Percentiles rank a stretch among this genome's conserved stretches.
phyloP scores from a whole-genome alignment of 2,329 filamentous ascomycete species.

The Pyricularia pennisetigena region DNA sequence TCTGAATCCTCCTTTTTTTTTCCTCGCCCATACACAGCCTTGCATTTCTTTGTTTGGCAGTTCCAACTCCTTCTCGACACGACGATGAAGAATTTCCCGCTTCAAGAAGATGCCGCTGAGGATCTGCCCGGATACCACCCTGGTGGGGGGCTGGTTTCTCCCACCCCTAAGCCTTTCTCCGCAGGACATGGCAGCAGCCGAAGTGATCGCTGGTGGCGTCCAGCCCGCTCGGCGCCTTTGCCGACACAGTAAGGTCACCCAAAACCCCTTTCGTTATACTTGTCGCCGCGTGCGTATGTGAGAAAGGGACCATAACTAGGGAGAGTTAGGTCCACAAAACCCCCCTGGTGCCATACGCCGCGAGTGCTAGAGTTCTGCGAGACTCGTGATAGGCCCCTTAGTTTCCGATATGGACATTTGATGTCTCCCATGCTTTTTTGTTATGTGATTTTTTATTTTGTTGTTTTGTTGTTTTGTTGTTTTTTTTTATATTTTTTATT shows the following conservation, averaged over 20 bases:
- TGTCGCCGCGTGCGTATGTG: not conserved
- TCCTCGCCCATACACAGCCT: not conserved
- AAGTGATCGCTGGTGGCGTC: slow-evolving; percentile 2
- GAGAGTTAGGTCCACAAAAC: not conserved
- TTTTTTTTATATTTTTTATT: no score
- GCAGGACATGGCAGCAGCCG: not conserved
- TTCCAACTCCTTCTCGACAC: not conserved
- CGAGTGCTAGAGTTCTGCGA: not conserved
- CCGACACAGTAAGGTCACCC: not conserved
- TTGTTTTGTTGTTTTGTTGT: no score
- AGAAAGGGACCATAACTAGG: not conserved
- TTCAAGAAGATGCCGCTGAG: not conserved
- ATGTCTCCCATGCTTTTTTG: not conserved
- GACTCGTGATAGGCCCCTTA: not conserved
- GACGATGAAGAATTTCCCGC: not conserved
- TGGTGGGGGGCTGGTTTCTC: not conserved
- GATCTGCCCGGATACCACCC: slow-evolving; percentile 2
- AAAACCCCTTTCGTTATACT: not conserved
- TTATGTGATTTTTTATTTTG: no score
- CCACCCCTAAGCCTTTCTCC: not conserved
- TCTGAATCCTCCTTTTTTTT: not conserved
- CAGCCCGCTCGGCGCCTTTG: slow-evolving; percentile 1
- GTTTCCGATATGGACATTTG: not conserved
- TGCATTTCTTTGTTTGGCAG: not conserved
- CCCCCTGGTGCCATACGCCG: not conserved